Evolutionary conservation across 2,329 filamentous ascomycete genomes (phyloP), one percentile per base, ranked within the genome.

Genomic region (Karstenula rhodostoma): DNA sequence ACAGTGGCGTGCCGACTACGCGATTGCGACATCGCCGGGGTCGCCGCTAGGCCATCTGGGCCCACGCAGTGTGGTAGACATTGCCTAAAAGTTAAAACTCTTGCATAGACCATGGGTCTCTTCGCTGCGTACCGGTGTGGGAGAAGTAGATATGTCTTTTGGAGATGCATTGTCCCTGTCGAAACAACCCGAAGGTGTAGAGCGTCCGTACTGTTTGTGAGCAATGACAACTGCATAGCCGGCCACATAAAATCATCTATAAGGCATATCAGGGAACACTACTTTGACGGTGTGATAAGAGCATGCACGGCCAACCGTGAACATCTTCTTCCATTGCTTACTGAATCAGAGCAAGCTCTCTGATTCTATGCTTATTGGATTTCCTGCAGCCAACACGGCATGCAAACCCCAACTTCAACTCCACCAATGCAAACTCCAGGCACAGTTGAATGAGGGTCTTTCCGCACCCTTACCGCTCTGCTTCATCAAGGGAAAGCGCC

Each of bases 401-500:
- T 44, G 42, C 42, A 44, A 44, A 10, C 29, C 23, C 29, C 13
- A 22, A 54, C 32, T 9, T n/a, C 33, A 53, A 54, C 50, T 54
- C 50, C 50, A 42, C 35, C 23, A 35, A 54, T 54, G 33, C 50
- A 54, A 43, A 42, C 10, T 43, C 50, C 19, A 13, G 19, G 42
- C 42, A 43, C 42, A 44, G 7, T 43, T 9, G 37, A 54, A 42
- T 37, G 40, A 54, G 37, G 17, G 23, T 54, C 51, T 17, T 12
- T 15, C 25, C 12, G 4, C 17, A 22, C 40, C 7, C 40, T 43
- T 9, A 6, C n/a, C 19, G n/a, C 46, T 25, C 7, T 27, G 33
- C n/a, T 48, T 29, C 29, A 49, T 17, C 19, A 35, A 44, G 25
- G 27, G 12, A 61, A 66, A 61, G 56, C 59, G 59, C 64, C 68